Percentiles rank a stretch among this genome's conserved stretches.
Evolutionary conservation across 1,139 yeast species (phyloP).

Genomic region (Casaregolazyma suthepensis): DNA sequence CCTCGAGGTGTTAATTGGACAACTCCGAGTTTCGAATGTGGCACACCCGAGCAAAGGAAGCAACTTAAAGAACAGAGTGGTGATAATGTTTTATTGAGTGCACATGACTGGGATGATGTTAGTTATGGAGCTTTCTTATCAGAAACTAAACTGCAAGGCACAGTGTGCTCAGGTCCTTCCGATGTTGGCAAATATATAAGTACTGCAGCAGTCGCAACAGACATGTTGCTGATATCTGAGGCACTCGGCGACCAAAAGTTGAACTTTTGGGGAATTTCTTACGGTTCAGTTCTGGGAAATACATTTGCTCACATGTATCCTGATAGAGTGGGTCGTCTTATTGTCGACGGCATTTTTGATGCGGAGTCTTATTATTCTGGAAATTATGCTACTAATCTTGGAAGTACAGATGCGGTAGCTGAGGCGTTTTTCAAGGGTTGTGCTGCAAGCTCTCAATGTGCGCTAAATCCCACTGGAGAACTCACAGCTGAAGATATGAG

Average conservation of each 20-base stretch:
- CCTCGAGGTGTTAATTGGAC: constrained; percentile 11
- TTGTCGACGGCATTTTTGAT: constrained; percentile 17
- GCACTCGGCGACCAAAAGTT: constrained; percentile 17
- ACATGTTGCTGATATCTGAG: constrained; percentile 16
- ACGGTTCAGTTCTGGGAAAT: constrained; percentile 17
- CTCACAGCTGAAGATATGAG: constrained; percentile 9
- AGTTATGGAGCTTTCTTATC: constrained; percentile 8
- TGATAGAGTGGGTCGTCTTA: constrained; percentile 15
- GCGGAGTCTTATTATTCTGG: constrained; percentile 17
- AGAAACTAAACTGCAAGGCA: constrained; percentile 10
- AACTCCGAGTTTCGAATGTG: constrained; percentile 11
- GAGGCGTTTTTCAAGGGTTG: constrained; percentile 11
- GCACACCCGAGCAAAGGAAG: not conserved
- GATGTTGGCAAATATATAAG: constrained; percentile 9
- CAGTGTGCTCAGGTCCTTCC: constrained; percentile 9
- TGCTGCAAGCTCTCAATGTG: constrained; percentile 14
- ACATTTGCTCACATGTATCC: constrained; percentile 19
- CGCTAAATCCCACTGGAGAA: constrained; percentile 10
- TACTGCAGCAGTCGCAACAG: constrained; percentile 17
- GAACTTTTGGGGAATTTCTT: constrained; percentile 18
- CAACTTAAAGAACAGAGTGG: too few species aligned
- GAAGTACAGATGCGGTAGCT: constrained; percentile 13
- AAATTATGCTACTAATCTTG: constrained; percentile 12
- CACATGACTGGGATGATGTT: not conserved
- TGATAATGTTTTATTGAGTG: not conserved